Evolutionary conservation across 2,329 filamentous ascomycete species (phyloP).

Genomic region (Diaporthe sp.): DNA sequence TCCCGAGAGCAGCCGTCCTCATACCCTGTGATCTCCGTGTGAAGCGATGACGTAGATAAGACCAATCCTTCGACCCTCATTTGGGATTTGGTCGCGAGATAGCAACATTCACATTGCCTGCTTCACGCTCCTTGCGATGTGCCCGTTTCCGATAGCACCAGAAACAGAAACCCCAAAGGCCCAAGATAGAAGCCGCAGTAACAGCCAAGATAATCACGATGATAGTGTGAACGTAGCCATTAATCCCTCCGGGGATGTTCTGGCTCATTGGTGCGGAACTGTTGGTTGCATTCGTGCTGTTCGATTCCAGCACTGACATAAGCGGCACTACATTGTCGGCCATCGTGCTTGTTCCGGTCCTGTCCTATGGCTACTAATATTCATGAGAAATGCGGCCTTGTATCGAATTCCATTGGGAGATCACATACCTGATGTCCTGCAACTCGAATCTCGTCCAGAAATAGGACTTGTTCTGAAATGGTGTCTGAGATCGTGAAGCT

Average conservation of each 20-base stretch:
- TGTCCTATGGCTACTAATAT: neutral
- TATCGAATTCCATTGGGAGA: rapidly evolving
- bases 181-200: neutral
- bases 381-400: neutral
- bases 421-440: too few relatives aligned
- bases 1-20: too few relatives aligned
- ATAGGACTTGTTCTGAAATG: neutral
- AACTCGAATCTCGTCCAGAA: neutral
- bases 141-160: neutral
- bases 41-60: neutral
- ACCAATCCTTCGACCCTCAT: neutral
- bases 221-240: neutral
- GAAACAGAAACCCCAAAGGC: neutral
- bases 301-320: neutral
- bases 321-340: rapidly evolving
- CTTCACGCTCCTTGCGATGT: slow-evolving; percentile 3
- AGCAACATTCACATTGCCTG: neutral
- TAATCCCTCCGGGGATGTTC: neutral
- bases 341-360: neutral
- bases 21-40: neutral
- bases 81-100: slow-evolving; percentile 1
- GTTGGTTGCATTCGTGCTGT: neutral
- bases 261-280: neutral
- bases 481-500: neutral
- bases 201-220: neutral